Conservation (phyloP, 2,329 filamentous ascomycete genomes). For the Cordyceps javanica region DNA sequence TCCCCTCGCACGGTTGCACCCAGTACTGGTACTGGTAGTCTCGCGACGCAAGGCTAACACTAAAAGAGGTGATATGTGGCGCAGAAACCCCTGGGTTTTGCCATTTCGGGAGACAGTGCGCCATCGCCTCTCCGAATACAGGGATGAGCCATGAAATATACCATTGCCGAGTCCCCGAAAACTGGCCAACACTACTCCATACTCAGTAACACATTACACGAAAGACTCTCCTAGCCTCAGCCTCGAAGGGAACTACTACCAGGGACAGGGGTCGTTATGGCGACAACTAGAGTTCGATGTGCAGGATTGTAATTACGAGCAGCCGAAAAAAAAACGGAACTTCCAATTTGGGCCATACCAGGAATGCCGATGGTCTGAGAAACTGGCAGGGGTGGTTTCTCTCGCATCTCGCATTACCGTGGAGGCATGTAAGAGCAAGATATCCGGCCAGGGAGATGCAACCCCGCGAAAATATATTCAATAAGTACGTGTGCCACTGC, state of each 20-base stretch:
- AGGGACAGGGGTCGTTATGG: not conserved
- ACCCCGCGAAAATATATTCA: not conserved
- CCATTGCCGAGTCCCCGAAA: not conserved
- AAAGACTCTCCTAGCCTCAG: not conserved
- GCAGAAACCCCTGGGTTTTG: not conserved
- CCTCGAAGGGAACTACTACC: not conserved
- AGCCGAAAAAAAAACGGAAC: not conserved
- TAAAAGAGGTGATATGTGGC: not conserved
- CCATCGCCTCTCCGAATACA: not conserved
- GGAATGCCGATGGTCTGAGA: not conserved
- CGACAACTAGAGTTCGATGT: not conserved
- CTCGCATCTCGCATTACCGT: not conserved
- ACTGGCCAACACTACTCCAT: not conserved
- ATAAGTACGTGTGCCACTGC: not conserved
- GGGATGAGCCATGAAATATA: not conserved
- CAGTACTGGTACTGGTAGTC: no score
- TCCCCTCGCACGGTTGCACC: no score
- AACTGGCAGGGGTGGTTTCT: not conserved
- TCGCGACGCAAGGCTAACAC: not conserved
- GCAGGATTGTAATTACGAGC: not conserved
- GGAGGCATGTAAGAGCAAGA: not conserved
- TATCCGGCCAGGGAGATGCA: not conserved
- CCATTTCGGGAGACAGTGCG: not conserved
- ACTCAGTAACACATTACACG: not conserved
- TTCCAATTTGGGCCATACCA: not conserved